Evolutionary conservation across 2,329 filamentous ascomycete species (phyloP), one percentile per base, ranked within the genome.

Genomic region (Phialemoniopsis sp.): DNA sequence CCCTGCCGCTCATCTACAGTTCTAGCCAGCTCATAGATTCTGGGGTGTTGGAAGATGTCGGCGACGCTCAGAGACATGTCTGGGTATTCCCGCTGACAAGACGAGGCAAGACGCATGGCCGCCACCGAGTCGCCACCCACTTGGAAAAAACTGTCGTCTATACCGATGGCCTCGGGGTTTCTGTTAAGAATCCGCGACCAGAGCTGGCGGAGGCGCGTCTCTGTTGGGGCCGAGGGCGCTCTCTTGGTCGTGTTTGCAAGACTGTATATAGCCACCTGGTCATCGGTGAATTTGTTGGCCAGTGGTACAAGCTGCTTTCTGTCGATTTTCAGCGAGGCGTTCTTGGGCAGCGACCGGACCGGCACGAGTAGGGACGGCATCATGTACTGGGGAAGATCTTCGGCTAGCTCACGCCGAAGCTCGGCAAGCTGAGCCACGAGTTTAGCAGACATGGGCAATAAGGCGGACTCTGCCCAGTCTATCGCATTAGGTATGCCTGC

Each of bases 61-160:
- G 42, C 43, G 2, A 55, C 54, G 3, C 40, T 34, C 2, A 58
- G 29, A 0, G 3, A 15, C 2, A 62, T 40, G 12, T 44, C 41
- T 4, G 13, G 14, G n/a, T 45, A 29, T 10, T 47, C 40, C 2
- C n/a, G n/a, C n/a, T n/a, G n/a, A n/a, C 53, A 49, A 1, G 18
- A 33, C 8, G 45, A 38, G 3, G 50, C 48, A 3, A 56, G 32
- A 6, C 38, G 39, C 41, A 57, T 56, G 5, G 55, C 54, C 3
- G 34, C 33, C 14, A 58, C 43, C 0, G 57, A 61, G 37, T 59
- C 49, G 4, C 58, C 58, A 1, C 58, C 57, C 4, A 59, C 34
- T 5, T 41, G 39, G 36, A 61, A 50, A 40, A 60, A 60, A 40
- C 45, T 50, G 31, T 54, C 50, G 7, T 38, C 10, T 9, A 18